phyloP scores from a whole-genome alignment of 441 rosid genomes.

The Theobroma grandiflorum region DNA sequence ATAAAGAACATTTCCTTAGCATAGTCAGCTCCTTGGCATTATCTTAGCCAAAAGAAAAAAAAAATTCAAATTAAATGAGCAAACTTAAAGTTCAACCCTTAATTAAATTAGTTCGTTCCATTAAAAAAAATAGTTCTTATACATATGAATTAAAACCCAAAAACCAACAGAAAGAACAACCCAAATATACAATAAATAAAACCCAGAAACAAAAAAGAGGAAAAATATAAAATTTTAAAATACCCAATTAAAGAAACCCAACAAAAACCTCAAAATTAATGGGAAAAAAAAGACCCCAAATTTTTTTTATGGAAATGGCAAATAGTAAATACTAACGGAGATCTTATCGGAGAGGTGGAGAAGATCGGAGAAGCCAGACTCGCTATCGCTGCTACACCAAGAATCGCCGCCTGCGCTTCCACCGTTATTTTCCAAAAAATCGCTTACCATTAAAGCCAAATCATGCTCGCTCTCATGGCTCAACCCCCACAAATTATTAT shows the following conservation, averaged over 20 bases:
- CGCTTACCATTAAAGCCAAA: constrained; percentile 85
- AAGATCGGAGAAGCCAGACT: constrained; percentile 79
- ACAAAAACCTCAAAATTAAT: neutral
- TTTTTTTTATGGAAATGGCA: neutral
- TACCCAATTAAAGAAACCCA: neutral
- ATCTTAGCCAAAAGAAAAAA: neutral
- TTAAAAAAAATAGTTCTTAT: neutral
- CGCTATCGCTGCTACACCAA: constrained; percentile 89
- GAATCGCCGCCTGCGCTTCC: constrained; percentile 70
- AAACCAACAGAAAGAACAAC: neutral
- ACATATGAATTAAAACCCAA: neutral
- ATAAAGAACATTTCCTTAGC: neutral
- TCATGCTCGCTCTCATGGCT: constrained; percentile 92
- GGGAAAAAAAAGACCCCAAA: neutral
- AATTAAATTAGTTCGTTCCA: neutral
- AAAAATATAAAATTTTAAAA: neutral
- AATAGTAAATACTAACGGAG: constrained; percentile 51
- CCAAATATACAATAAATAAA: neutral
- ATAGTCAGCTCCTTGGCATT: neutral
- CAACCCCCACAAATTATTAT: constrained; percentile 41
- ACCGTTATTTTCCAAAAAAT: constrained; percentile 75
- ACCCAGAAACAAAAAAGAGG: neutral
- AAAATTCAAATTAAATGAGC: neutral
- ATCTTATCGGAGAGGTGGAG: constrained; percentile 75
- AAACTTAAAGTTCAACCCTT: neutral